Percentiles rank a stretch among this genome's conserved stretches.
Conservation (phyloP, 139 green algal genomes). For the Penium margaritaceum region DNA sequence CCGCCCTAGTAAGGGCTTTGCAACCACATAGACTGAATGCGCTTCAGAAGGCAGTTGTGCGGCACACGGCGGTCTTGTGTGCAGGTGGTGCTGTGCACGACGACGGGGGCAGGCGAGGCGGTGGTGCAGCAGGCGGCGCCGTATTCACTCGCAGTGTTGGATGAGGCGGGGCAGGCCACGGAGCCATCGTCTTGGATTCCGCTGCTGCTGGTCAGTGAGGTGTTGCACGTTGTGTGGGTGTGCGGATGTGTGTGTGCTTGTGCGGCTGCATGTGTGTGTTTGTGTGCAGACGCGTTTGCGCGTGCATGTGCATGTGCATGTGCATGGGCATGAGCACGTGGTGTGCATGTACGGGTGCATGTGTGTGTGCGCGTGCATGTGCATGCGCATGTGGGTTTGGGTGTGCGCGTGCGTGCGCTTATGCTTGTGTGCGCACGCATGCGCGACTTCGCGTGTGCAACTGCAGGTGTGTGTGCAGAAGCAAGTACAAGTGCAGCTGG, state of each 20-base stretch:
- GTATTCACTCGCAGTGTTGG: constrained; percentile 51
- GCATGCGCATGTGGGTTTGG: neutral
- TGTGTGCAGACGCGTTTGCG: neutral
- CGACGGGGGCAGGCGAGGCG: constrained; percentile 29
- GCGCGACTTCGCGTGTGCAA: too few species aligned
- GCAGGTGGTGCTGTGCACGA: constrained; percentile 50
- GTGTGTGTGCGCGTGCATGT: too few species aligned
- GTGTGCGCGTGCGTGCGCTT: neutral
- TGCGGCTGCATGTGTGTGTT: constrained; percentile 5
- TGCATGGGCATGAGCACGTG: neutral
- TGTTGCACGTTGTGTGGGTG: neutral
- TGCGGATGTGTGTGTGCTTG: neutral
- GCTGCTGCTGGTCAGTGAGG: constrained; percentile 15
- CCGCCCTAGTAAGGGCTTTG: too few species aligned
- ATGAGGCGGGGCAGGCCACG: constrained; percentile 52
- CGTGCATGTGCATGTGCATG: neutral
- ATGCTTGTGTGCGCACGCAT: too few species aligned
- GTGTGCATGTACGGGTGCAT: neutral
- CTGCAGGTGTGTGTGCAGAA: too few species aligned
- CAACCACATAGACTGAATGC: too few species aligned
- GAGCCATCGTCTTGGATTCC: constrained; percentile 51
- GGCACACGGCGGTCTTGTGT: too few species aligned
- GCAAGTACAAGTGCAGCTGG: too few species aligned
- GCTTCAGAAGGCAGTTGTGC: too few species aligned
- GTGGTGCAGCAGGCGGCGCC: constrained; percentile 22